phyloP scores from a whole-genome alignment of 2,329 filamentous ascomycete genomes.

The Chrysoporthe deuterocubensis region DNA sequence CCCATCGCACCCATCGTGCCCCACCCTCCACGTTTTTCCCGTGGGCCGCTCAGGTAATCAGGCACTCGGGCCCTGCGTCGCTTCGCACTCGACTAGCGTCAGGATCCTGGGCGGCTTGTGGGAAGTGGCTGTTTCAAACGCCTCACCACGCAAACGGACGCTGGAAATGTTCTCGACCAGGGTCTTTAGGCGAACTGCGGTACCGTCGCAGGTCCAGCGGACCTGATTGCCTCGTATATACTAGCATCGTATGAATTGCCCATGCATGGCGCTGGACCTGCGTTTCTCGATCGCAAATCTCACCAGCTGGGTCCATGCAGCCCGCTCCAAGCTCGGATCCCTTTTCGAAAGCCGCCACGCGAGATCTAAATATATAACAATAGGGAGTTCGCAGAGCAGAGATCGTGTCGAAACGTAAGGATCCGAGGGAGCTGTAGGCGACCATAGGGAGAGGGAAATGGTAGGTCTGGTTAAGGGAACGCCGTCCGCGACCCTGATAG shows the following conservation, averaged over 20 bases:
- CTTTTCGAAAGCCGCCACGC: background rate
- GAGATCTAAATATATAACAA: background rate
- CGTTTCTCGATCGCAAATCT: background rate
- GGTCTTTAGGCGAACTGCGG: conserved; percentile 4
- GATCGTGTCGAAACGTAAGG: background rate
- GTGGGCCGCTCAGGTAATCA: background rate
- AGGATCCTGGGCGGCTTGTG: background rate
- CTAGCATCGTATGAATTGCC: background rate
- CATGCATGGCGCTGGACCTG: background rate
- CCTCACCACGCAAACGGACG: background rate
- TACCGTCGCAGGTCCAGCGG: background rate
- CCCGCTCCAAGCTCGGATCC: background rate
- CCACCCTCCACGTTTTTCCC: conserved; percentile 12
- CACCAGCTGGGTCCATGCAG: background rate
- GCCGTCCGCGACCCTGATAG: background rate
- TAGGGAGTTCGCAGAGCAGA: background rate
- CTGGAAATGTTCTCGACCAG: background rate
- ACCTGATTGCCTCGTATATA: background rate
- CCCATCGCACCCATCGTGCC: background rate
- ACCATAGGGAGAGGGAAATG: background rate
- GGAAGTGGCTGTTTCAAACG: conserved; percentile 1
- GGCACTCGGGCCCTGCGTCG: background rate
- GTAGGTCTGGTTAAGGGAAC: background rate
- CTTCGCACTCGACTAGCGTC: conserved; percentile 1
- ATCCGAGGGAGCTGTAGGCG: background rate